A percentile compares a stretch with the other conserved stretches of the same genome.
Conservation (phyloP, 164 flowering plant genomes). For the Tetrastigma voinierianum region DNA sequence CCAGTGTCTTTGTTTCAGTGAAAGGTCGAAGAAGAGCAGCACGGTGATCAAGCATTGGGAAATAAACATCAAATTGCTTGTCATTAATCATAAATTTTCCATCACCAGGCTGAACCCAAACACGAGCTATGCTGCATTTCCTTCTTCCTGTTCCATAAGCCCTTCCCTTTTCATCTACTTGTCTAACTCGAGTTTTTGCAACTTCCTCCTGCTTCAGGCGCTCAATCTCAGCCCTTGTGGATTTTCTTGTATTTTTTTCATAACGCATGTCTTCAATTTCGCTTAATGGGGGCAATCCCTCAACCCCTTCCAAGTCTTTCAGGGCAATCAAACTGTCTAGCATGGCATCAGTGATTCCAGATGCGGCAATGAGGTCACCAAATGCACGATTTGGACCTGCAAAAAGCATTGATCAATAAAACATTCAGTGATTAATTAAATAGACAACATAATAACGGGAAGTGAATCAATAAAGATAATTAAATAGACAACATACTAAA, state of each 20-base stretch:
- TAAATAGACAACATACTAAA: no score
- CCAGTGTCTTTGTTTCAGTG: slow-evolving; percentile 86
- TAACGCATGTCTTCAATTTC: slow-evolving; percentile 72
- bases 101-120: slow-evolving; percentile 91
- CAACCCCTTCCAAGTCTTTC: slow-evolving; percentile 74
- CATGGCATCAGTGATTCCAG: slow-evolving; percentile 92
- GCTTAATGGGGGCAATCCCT: slow-evolving; percentile 80
- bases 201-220: slow-evolving; percentile 79
- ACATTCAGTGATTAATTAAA: neutral
- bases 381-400: slow-evolving; percentile 94
- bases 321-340: slow-evolving; percentile 83
- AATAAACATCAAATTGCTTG: slow-evolving; percentile 81
- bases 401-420: neutral
- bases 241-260: slow-evolving; percentile 59
- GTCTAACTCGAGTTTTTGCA: slow-evolving; percentile 73
- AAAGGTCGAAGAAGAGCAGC: slow-evolving; percentile 91
- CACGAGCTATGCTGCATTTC: slow-evolving; percentile 94
- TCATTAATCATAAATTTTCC: slow-evolving; percentile 82
- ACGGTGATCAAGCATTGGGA: slow-evolving; percentile 89
- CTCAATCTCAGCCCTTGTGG: slow-evolving; percentile 70
- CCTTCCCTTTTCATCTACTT: slow-evolving; percentile 88
- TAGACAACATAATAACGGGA: no score
- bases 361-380: slow-evolving; percentile 89
- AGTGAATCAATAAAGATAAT: no score
- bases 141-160: slow-evolving; percentile 97